phyloP scores from a whole-genome alignment of 2,329 filamentous ascomycete species.

The Fusarium pseudonygamai region DNA sequence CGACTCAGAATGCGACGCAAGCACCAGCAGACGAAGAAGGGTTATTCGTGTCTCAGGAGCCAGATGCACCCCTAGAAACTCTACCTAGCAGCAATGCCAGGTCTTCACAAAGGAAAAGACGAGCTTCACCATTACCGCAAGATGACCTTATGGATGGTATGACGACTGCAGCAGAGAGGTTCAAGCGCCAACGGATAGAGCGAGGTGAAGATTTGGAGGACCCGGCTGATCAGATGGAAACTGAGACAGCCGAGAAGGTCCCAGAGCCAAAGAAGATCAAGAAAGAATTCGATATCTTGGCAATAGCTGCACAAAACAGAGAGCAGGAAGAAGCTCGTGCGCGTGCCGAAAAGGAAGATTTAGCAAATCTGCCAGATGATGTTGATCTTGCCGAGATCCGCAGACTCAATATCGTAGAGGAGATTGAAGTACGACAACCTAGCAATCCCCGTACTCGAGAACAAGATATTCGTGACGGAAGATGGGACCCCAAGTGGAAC shows the following conservation, averaged over 20 bases:
- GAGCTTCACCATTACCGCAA: slow-evolving; percentile 53
- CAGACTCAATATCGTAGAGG: slow-evolving; percentile 78
- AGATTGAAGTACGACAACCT: slow-evolving; percentile 70
- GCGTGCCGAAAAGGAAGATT: slow-evolving; percentile 62
- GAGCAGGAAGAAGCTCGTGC: slow-evolving; percentile 74
- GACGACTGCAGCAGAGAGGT: slow-evolving; percentile 77
- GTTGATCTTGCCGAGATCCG: slow-evolving; percentile 79
- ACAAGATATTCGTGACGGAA: slow-evolving; percentile 61
- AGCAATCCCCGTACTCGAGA: slow-evolving; percentile 51
- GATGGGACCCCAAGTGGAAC: slow-evolving; percentile 93
- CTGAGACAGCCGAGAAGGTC: slow-evolving; percentile 20
- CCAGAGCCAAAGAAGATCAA: slow-evolving; percentile 56
- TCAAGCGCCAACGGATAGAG: slow-evolving; percentile 80
- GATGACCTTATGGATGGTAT: slow-evolving; percentile 75
- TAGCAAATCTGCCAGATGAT: slow-evolving; percentile 64
- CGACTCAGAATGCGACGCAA: background rate
- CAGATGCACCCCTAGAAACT: slow-evolving; percentile 34
- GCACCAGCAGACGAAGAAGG: slow-evolving; percentile 48
- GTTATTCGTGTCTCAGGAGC: slow-evolving; percentile 67
- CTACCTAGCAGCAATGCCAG: slow-evolving; percentile 33
- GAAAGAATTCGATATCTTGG: slow-evolving; percentile 74
- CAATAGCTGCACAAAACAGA: slow-evolving; percentile 68
- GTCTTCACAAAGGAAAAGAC: slow-evolving; percentile 56
- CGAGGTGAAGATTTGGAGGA: slow-evolving; percentile 59
- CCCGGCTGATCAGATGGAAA: slow-evolving; percentile 40